phyloP scores from a whole-genome alignment of 768 basidiomycete genomes.

The Floccularia luteovirens region DNA sequence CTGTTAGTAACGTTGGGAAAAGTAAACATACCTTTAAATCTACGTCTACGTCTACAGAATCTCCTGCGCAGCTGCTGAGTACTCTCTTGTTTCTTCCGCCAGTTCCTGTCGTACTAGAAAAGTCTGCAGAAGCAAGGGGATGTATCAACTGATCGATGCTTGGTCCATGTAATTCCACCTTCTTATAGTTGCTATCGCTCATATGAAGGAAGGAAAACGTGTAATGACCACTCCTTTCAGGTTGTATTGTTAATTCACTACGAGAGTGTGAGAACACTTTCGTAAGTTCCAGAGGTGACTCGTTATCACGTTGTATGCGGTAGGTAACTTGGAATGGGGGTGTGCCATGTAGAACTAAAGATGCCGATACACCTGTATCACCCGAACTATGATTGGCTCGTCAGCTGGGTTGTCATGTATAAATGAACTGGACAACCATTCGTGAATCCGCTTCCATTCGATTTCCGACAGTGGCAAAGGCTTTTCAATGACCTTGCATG shows the following conservation, averaged over 20 bases:
- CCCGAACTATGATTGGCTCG: conserved; percentile 49
- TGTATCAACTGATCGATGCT: conserved; percentile 86
- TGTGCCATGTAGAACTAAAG: conserved; percentile 79
- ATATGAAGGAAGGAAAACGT: conserved; percentile 73
- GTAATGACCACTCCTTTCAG: conserved; percentile 86
- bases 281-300: conserved; percentile 48
- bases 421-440: conserved; percentile 50
- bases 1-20: background rate
- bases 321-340: conserved; percentile 87
- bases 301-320: conserved; percentile 62
- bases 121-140: conserved; percentile 76
- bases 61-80: conserved; percentile 76
- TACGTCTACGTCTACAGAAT: conserved; percentile 67
- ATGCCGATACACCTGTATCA: conserved; percentile 86
- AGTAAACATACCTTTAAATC: conserved; percentile 58
- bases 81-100: conserved; percentile 38
- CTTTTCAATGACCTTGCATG: conserved; percentile 67
- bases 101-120: conserved; percentile 34
- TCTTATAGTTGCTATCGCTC: conserved; percentile 80
- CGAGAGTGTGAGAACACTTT: conserved; percentile 62
- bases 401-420: conserved; percentile 3
- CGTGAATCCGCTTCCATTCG: conserved; percentile 83
- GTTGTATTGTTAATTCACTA: conserved; percentile 78
- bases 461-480: conserved; percentile 80
- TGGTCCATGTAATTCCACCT: conserved; percentile 64